Evolutionary conservation across 2,329 filamentous ascomycete genomes (phyloP), one percentile per base, ranked within the genome.

Genomic region (Cryphonectria radicalis): DNA sequence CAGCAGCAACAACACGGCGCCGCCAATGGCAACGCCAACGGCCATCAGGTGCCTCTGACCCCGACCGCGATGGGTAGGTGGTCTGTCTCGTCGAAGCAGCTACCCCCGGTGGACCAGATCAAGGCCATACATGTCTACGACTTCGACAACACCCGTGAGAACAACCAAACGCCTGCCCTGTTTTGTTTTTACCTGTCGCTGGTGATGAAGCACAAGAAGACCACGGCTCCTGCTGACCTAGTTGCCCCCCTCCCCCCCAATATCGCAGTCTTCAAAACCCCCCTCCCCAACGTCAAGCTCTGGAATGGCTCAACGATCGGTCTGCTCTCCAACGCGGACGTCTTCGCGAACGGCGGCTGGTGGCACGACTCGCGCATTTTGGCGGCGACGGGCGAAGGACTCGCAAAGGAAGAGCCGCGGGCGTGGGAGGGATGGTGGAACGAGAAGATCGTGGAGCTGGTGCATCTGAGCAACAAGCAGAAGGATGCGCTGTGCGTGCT

Each of bases 361-460:
- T 99, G 96, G 96, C 96, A 99, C 81, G 95, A 98, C 78, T 88
- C 90, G 60, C 90, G 89, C 74, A 95, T 99, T 73, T 89, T 99
- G 35, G 90, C 92, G 14, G 91, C 95, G 1, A 97, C 94, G 0
- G 96, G 96, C 67, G 88, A 94, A 70, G 96, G 96, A 22, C 80
- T 91, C 7, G 93, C 93, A 67, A 89, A 88, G 70, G 96, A 98
- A 81, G 95, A 98, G 80, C 84, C 88, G 59, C 90, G 90, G 35
- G 95, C 89, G 13, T 99, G 95, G 95, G 85, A 92, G 70, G 94
- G 94, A 50, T 98, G 93, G 92, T 99, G 96, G 96, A 98, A 98
- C 78, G 95, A 98, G 79, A 90, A 92, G 76, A 91, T 99, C 72
- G 91, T 90, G 69, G 89, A 94, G 76, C 88, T 98, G 42, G 94